Percentiles rank a stretch among this genome's conserved stretches.
Evolutionary conservation across 768 basidiomycete genomes (phyloP).

Genomic region (Hygrophorus russula): DNA sequence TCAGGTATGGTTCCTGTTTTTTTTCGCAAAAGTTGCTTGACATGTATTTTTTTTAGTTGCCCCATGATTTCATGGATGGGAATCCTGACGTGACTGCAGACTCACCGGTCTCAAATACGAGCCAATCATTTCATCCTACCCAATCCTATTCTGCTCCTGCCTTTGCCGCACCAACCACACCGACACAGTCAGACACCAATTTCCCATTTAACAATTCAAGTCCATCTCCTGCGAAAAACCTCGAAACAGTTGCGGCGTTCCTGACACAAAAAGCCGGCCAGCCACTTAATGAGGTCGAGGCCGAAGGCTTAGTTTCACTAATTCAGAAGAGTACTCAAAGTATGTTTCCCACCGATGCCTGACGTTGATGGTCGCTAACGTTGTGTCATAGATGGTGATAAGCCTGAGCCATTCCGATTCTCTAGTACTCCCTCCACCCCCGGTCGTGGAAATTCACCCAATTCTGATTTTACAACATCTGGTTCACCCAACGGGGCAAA

Average conservation of each 20-base stretch:
- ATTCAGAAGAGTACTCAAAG: slow-evolving; percentile 34
- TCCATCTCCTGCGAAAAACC: slow-evolving; percentile 28
- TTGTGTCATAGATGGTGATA: background rate
- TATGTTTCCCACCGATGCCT: background rate
- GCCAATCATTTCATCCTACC: too few species aligned
- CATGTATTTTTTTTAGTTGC: slow-evolving; percentile 11
- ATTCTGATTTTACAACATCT: slow-evolving; percentile 11
- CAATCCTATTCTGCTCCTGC: background rate
- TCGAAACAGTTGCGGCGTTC: slow-evolving; percentile 38
- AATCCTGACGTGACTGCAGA: too few species aligned
- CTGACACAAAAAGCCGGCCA: slow-evolving; percentile 35
- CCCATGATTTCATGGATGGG: slow-evolving; percentile 6
- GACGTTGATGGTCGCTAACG: too few species aligned
- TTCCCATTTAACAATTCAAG: background rate
- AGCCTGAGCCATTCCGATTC: slow-evolving; percentile 49
- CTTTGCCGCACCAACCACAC: slow-evolving; percentile 3
- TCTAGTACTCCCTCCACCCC: slow-evolving; percentile 33
- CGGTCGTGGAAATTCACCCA: slow-evolving; percentile 24
- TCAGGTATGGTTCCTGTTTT: slow-evolving; percentile 5
- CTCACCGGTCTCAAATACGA: too few species aligned
- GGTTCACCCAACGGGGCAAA: slow-evolving; percentile 10
- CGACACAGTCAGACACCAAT: background rate
- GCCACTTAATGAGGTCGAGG: slow-evolving; percentile 39
- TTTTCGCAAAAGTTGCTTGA: slow-evolving; percentile 9
- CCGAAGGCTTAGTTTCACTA: slow-evolving; percentile 42